Percentiles rank a stretch among this genome's conserved stretches.
phyloP scores from a whole-genome alignment of 2,329 filamentous ascomycete genomes.

The Penicillium palitans region DNA sequence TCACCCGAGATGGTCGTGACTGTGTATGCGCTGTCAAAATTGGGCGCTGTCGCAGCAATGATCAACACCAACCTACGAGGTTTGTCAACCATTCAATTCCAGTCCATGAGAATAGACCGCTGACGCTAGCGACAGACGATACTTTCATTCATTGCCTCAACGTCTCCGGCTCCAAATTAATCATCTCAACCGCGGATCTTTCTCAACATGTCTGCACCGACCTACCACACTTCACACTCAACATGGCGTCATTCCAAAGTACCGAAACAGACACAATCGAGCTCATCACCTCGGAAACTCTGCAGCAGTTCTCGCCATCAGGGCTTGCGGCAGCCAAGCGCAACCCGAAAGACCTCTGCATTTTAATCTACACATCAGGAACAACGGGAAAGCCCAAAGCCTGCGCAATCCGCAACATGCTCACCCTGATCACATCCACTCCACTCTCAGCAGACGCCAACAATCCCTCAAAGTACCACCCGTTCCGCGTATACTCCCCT shows the following conservation, averaged over 20 bases:
- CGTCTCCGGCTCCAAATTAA: slow-evolving; percentile 42
- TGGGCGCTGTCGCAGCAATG: slow-evolving; percentile 48
- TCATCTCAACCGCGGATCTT: slow-evolving; percentile 50
- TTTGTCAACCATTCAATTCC: slow-evolving; percentile 21
- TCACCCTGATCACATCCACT: slow-evolving; percentile 40
- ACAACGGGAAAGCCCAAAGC: slow-evolving; percentile 52
- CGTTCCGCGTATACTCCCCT: slow-evolving; percentile 49
- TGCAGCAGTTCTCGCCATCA: slow-evolving; percentile 29
- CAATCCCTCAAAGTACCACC: slow-evolving; percentile 45
- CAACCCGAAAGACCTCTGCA: slow-evolving; percentile 36
- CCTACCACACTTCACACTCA: slow-evolving; percentile 41
- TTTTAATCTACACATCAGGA: slow-evolving; percentile 52
- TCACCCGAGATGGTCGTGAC: slow-evolving; percentile 52
- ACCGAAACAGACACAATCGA: slow-evolving; percentile 25
- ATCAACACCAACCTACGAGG: slow-evolving; percentile 51
- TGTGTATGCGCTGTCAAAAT: slow-evolving; percentile 47
- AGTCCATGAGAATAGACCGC: neutral
- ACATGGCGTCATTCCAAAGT: slow-evolving; percentile 40
- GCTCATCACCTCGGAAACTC: slow-evolving; percentile 25
- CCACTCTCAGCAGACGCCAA: slow-evolving; percentile 38
- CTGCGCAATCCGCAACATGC: slow-evolving; percentile 44
- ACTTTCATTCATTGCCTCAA: slow-evolving; percentile 49
- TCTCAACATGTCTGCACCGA: slow-evolving; percentile 36
- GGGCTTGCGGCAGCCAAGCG: slow-evolving; percentile 35
- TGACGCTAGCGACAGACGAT: slow-evolving; percentile 34